Evolutionary conservation across 495 filamentous ascomycete genomes (phyloP).

Genomic region (Venustampulla echinocandica): DNA sequence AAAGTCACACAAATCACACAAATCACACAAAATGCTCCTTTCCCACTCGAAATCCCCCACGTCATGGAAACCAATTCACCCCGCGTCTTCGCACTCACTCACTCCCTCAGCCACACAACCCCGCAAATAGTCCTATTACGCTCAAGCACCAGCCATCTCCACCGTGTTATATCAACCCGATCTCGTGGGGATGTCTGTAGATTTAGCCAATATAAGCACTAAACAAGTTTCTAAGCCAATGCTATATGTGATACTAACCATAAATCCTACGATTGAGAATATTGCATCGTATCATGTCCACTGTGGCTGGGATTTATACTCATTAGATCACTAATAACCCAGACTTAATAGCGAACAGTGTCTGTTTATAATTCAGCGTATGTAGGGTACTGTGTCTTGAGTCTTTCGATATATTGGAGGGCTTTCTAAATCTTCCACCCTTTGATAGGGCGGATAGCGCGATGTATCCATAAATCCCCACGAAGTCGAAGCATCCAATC

Average conservation of each 20-base stretch:
- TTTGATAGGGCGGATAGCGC: too few species aligned
- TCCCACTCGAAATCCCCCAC: not conserved
- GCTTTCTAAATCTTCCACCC: too few species aligned
- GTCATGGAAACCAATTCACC: conserved; percentile 2
- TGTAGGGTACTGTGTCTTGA: too few species aligned
- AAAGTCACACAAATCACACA: conserved; percentile 22
- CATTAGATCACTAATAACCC: too few species aligned
- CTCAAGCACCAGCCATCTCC: conserved; percentile 10
- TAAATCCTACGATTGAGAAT: too few species aligned
- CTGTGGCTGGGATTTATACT: too few species aligned
- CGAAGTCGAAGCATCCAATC: not conserved
- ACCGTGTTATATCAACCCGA: conserved; percentile 12
- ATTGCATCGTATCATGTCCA: too few species aligned
- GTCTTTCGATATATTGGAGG: too few species aligned
- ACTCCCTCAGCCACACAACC: conserved; percentile 6
- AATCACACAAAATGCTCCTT: conserved; percentile 17
- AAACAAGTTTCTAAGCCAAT: not conserved
- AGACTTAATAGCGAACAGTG: too few species aligned
- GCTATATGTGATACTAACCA: too few species aligned
- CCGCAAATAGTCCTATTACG: conserved; percentile 10
- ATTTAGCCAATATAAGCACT: conserved; percentile 18
- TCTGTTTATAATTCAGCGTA: too few species aligned
- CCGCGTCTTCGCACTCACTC: conserved; percentile 15
- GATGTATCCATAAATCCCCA: not conserved
- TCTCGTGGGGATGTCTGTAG: conserved; percentile 17